These are phyloP conservation scores for Huntiella abstrusa DNA, from an alignment of 2,329 filamentous ascomycete species.

Conservation along the genomic window DNA sequence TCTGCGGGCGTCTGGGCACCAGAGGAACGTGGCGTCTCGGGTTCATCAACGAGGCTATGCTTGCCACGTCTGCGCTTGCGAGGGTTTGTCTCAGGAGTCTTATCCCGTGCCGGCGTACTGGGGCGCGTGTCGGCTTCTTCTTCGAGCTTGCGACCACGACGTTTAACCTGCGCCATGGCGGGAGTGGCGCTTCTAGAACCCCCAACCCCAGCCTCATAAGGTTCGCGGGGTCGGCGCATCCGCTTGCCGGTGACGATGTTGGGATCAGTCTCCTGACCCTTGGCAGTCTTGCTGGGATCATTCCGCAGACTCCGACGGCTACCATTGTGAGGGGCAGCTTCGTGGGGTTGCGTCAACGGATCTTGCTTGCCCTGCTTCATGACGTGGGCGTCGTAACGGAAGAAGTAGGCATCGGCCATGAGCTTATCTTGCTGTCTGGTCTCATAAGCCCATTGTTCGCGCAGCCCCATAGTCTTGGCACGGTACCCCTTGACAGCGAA, in stretches of 20 bases:
- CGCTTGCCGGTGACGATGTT: constrained; percentile 32
- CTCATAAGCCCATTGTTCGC: constrained; percentile 26
- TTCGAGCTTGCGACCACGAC: constrained; percentile 17
- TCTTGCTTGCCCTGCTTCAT: constrained; percentile 41
- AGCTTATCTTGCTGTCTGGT: constrained; percentile 36
- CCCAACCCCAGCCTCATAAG: constrained; percentile 25
- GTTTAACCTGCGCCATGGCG: constrained; percentile 15
- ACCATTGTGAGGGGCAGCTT: constrained; percentile 24
- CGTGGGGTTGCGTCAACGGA: constrained; percentile 27
- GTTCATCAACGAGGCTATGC: constrained; percentile 1
- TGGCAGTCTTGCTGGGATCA: constrained; percentile 37
- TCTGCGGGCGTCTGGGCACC: constrained; percentile 17
- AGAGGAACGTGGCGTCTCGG: background rate
- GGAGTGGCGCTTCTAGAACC: constrained; percentile 34
- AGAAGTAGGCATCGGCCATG: constrained; percentile 40
- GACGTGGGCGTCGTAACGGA: constrained; percentile 40
- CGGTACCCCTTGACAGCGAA: constrained; percentile 31
- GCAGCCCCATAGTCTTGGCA: constrained; percentile 25
- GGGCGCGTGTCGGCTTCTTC: constrained; percentile 17
- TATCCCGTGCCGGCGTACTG: constrained; percentile 15
- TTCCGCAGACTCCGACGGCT: constrained; percentile 37
- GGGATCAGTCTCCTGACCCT: constrained; percentile 34
- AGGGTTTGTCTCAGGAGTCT: constrained; percentile 5
- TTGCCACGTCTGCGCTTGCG: constrained; percentile 9
- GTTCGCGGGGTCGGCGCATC: constrained; percentile 30